Conservation (phyloP, 306 rosid genomes). For the Rubus parviflorus region DNA sequence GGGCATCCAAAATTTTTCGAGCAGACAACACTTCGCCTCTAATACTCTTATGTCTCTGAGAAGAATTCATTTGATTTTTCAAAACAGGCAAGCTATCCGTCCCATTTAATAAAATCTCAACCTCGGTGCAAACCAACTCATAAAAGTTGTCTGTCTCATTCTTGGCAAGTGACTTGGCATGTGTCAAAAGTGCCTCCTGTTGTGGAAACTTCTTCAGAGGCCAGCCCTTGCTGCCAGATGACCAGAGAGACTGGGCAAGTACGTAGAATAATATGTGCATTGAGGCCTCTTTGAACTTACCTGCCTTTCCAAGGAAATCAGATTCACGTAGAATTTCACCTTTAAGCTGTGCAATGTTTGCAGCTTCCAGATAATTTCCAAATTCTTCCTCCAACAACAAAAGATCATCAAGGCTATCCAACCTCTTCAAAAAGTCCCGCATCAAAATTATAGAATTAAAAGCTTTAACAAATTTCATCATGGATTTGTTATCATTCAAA, state of each 20-base stretch:
- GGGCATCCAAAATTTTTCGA: constrained; percentile 61
- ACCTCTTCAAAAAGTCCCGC: constrained; percentile 54
- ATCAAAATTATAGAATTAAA: constrained; percentile 49
- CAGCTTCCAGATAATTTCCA: constrained; percentile 66
- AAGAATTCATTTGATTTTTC: constrained; percentile 36
- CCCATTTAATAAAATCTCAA: constrained; percentile 42
- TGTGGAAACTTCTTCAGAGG: constrained; percentile 51
- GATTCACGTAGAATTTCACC: constrained; percentile 46
- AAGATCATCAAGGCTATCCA: constrained; percentile 55
- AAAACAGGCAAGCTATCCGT: constrained; percentile 11
- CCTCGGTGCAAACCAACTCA: constrained; percentile 46
- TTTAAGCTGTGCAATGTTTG: constrained; percentile 48
- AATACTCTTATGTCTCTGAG: constrained; percentile 35
- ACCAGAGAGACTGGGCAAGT: constrained; percentile 64
- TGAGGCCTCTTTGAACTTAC: constrained; percentile 49
- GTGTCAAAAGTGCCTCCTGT: constrained; percentile 47
- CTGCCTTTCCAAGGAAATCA: constrained; percentile 59
- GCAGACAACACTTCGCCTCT: constrained; percentile 55
- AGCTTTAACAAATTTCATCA: constrained; percentile 75
- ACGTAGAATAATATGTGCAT: constrained; percentile 43
- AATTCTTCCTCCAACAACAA: constrained; percentile 61
- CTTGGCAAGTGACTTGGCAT: constrained; percentile 50
- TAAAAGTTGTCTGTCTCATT: constrained; percentile 32
- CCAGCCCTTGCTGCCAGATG: constrained; percentile 64
- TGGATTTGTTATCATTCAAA: constrained; percentile 43